A percentile compares a stretch with the other conserved stretches of the same genome.
These are phyloP conservation scores for Puccinia horiana DNA, from an alignment of 1,284 basidiomycete species.

Conservation along the genomic window DNA sequence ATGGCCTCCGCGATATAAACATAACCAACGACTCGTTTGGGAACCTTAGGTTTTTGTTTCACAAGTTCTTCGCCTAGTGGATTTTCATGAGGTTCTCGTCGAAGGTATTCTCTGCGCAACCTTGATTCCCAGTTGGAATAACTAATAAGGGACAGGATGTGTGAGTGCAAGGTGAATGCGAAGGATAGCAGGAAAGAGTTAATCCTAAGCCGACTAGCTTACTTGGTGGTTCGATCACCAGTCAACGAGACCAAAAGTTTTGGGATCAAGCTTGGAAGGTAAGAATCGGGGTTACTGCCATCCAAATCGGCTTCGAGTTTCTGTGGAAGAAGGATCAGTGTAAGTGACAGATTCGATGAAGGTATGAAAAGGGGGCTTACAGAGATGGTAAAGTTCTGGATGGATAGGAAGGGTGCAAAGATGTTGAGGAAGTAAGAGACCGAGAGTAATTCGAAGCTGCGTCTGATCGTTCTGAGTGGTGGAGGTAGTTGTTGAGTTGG, in stretches of 20 bases:
- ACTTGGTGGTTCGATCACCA: conserved; percentile 45
- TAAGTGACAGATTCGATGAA: neutral
- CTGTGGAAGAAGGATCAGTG: neutral
- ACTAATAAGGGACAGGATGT: conserved; percentile 1
- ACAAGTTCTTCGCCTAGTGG: conserved; percentile 41
- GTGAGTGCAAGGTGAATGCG: neutral
- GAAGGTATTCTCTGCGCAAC: conserved; percentile 38
- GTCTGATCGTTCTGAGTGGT: conserved; percentile 32
- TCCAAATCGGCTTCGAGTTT: conserved; percentile 46
- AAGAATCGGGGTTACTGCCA: conserved; percentile 39
- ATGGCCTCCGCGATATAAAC: conserved; percentile 43
- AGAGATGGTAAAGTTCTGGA: conserved; percentile 37
- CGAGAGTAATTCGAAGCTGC: conserved; percentile 34
- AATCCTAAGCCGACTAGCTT: neutral
- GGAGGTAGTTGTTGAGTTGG: conserved; percentile 22
- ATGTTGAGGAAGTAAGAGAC: conserved; percentile 40
- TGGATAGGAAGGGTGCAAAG: conserved; percentile 22
- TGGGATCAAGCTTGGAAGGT: conserved; percentile 30
- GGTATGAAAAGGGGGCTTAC: neutral
- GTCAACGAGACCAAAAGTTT: conserved; percentile 34
- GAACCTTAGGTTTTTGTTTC: conserved; percentile 15
- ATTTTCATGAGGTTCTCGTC: conserved; percentile 19
- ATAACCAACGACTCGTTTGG: conserved; percentile 42
- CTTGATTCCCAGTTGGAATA: conserved; percentile 40
- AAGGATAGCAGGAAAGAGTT: neutral